These are phyloP conservation scores for Schizosaccharomyces versatilis DNA, from an alignment of 1,139 yeast genomes.

Conservation along the genomic window DNA sequence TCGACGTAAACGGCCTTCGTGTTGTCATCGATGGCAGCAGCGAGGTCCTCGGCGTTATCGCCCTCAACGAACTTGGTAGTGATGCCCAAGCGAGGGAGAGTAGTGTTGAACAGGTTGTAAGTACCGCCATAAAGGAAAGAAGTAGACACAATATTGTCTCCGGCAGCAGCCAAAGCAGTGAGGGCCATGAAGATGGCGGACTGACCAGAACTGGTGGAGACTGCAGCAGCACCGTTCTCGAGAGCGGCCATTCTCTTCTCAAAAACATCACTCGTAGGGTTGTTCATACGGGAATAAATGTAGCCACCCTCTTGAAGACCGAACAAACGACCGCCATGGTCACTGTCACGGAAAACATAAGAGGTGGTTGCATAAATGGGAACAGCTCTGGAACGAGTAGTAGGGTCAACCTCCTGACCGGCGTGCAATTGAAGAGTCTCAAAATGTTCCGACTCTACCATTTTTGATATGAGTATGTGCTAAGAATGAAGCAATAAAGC, in stretches of 20 bases:
- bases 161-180: conserved; percentile 31
- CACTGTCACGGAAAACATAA: conserved; percentile 63
- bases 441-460: conserved; percentile 20
- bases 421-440: conserved; percentile 90
- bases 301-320: conserved; percentile 56
- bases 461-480: neutral
- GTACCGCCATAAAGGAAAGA: conserved; percentile 92
- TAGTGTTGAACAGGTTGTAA: conserved; percentile 80
- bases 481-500: no score
- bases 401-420: conserved; percentile 46
- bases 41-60: conserved; percentile 49
- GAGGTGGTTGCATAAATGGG: conserved; percentile 59
- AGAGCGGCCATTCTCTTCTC: conserved; percentile 82
- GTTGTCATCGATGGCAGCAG: conserved; percentile 48
- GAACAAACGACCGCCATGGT: conserved; percentile 79
- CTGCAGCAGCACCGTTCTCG: conserved; percentile 78
- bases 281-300: conserved; percentile 73
- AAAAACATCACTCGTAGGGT: conserved; percentile 79
- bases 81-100: conserved; percentile 71
- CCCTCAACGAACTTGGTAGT: conserved; percentile 67
- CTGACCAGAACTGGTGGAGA: conserved; percentile 85
- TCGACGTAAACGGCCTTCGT: conserved; percentile 83
- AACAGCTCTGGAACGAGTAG: conserved; percentile 55
- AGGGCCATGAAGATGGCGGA: conserved; percentile 64
- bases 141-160: conserved; percentile 75